phyloP scores from a whole-genome alignment of 805 yeast species.

The Yamadazyma sp. region DNA sequence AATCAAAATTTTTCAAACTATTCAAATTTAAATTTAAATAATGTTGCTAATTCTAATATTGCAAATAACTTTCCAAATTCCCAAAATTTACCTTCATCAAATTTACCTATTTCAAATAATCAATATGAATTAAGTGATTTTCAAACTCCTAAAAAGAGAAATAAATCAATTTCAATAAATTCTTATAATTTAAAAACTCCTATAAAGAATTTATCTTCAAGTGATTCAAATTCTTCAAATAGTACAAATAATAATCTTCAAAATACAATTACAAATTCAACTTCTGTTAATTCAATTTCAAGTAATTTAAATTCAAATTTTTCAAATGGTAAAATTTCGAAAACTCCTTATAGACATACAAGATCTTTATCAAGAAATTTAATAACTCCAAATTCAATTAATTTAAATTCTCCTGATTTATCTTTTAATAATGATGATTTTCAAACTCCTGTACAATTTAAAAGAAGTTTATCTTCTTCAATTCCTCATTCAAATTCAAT shows the following conservation, averaged over 20 bases:
- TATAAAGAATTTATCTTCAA: slow-evolving; percentile 9
- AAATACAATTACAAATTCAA: too few relatives aligned
- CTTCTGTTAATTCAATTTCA: too few relatives aligned
- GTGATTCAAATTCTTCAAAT: slow-evolving; percentile 2
- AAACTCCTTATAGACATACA: slow-evolving; percentile 40
- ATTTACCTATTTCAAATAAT: too few relatives aligned
- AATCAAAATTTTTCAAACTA: too few relatives aligned
- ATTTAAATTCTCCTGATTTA: slow-evolving; percentile 22
- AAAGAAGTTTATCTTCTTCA: not conserved
- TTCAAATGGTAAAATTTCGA: slow-evolving; percentile 21
- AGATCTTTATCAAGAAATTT: slow-evolving; percentile 41
- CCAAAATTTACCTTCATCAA: too few relatives aligned
- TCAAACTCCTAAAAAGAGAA: slow-evolving; percentile 38
- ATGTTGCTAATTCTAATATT: too few relatives aligned
- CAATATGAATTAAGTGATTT: too few relatives aligned
- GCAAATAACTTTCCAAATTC: too few relatives aligned
- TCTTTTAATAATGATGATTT: slow-evolving; percentile 18
- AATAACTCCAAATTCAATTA: slow-evolving; percentile 22
- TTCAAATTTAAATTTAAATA: too few relatives aligned
- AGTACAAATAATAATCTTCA: too few relatives aligned
- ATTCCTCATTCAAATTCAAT: not conserved
- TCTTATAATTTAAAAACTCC: slow-evolving; percentile 14
- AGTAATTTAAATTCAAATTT: too few relatives aligned
- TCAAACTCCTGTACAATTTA: slow-evolving; percentile 22
- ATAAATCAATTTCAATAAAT: slow-evolving; percentile 30